Conservation (phyloP, 495 filamentous ascomycete genomes). For the Penicillium odoratum region DNA sequence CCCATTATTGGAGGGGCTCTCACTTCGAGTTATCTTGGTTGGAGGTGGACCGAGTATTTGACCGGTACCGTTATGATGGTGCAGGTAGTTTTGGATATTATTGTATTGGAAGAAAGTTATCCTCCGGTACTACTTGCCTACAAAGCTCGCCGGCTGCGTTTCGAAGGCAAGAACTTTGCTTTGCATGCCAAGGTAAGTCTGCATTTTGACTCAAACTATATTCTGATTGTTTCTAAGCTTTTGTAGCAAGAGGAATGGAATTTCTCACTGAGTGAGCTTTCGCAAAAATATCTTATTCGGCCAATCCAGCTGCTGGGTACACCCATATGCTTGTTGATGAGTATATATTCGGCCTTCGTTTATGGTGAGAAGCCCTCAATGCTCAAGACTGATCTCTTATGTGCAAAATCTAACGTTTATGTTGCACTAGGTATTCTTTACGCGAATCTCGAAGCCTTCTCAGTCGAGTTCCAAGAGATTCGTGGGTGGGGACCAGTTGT, state of each 20-base stretch:
- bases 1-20: slow-evolving; percentile 49
- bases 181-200: no score
- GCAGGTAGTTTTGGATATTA: slow-evolving; percentile 20
- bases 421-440: slow-evolving; percentile 43
- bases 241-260: slow-evolving; percentile 48
- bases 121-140: slow-evolving; percentile 35
- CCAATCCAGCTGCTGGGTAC: slow-evolving; percentile 44
- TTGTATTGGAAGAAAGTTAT: slow-evolving; percentile 39
- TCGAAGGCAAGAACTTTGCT: slow-evolving; percentile 44
- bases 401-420: no score
- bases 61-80: slow-evolving; percentile 38
- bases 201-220: no score
- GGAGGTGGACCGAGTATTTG: slow-evolving; percentile 46
- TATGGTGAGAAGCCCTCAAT: no score
- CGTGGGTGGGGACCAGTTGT: slow-evolving; percentile 45
- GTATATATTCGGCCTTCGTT: slow-evolving; percentile 44
- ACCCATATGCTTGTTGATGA: slow-evolving; percentile 44
- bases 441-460: slow-evolving; percentile 45
- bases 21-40: slow-evolving; percentile 35
- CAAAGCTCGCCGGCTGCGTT: slow-evolving; percentile 41
- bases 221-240: no score
- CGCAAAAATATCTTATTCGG: slow-evolving; percentile 40
- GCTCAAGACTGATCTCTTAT: no score
- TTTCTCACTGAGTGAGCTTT: slow-evolving; percentile 34
- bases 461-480: slow-evolving; percentile 47